Evolutionary conservation across 129 eudicot species (phyloP).

Genomic region (Mikania micrantha): DNA sequence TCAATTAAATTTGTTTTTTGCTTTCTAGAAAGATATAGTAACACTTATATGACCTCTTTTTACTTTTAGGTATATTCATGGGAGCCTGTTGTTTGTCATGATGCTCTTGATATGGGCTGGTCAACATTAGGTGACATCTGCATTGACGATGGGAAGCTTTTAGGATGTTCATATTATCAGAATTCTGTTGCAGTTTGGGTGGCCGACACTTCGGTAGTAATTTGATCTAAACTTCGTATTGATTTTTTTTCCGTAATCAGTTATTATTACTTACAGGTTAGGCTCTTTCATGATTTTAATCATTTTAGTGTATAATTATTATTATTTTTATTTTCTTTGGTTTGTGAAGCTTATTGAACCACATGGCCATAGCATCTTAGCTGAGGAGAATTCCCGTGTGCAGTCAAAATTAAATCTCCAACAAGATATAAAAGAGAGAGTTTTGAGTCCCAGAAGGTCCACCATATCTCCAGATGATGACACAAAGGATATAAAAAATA

Average conservation of each 20-base stretch:
- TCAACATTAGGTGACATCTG: conserved; percentile 85
- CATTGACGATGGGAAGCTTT: conserved; percentile 68
- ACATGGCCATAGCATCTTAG: conserved; percentile 30
- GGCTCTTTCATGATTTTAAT: neutral
- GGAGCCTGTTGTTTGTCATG: conserved; percentile 97
- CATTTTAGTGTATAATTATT: neutral
- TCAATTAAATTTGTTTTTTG: neutral
- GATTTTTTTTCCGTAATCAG: neutral
- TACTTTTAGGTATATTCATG: conserved; percentile 79
- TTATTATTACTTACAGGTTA: neutral
- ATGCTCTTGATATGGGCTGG: conserved; percentile 90
- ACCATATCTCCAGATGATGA: conserved; percentile 55
- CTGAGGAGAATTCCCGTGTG: conserved; percentile 30
- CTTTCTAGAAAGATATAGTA: neutral
- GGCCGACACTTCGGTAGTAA: conserved; percentile 67
- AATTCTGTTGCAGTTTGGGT: conserved; percentile 92
- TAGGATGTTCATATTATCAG: conserved; percentile 85
- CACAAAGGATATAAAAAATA: conserved; percentile 74
- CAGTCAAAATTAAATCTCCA: conserved; percentile 33
- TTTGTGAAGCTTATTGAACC: conserved; percentile 49
- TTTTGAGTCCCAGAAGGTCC: conserved; percentile 44
- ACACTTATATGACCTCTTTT: conserved; percentile 6
- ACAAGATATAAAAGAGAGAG: conserved; percentile 44
- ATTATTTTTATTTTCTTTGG: conserved; percentile 3
- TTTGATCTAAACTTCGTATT: neutral